phyloP scores from a whole-genome alignment of 2,329 filamentous ascomycete genomes.

The Stagonosporopsis rhizophila region DNA sequence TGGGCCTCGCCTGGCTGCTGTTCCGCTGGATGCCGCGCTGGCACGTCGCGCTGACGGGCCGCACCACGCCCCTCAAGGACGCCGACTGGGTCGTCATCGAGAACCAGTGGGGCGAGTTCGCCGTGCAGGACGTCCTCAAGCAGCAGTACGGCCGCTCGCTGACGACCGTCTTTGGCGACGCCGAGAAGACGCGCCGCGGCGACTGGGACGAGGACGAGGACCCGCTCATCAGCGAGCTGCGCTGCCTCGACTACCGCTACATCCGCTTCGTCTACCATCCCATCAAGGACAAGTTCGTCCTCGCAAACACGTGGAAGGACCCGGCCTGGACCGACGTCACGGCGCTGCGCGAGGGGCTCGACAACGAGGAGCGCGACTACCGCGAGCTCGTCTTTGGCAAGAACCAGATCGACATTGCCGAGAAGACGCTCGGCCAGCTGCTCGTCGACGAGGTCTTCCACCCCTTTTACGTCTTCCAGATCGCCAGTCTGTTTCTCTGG shows the following conservation, averaged over 20 bases:
- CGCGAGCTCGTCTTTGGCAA: constrained; percentile 86
- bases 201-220: constrained; percentile 77
- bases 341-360: constrained; percentile 77
- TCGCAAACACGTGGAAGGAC: constrained; percentile 93
- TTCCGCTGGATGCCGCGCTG: constrained; percentile 90
- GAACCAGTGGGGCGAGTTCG: constrained; percentile 96
- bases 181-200: constrained; percentile 69
- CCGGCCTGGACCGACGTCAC: constrained; percentile 83
- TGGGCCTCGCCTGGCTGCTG: constrained; percentile 82
- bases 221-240: constrained; percentile 76
- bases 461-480: constrained; percentile 97
- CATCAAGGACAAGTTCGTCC: constrained; percentile 83
- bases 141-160: constrained; percentile 67
- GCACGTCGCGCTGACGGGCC: constrained; percentile 79
- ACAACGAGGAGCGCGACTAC: constrained; percentile 84
- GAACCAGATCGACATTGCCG: constrained; percentile 91
- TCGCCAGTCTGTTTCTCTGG: constrained; percentile 93
- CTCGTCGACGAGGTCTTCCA: constrained; percentile 95
- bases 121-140: constrained; percentile 71
- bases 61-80: constrained; percentile 70
- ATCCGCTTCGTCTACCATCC: constrained; percentile 93
- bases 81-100: constrained; percentile 94
- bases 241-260: constrained; percentile 89
- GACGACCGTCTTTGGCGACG: constrained; percentile 72
- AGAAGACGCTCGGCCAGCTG: constrained; percentile 83